Conservation (phyloP, 345 rosid genomes). For the Heritiera fomes region DNA sequence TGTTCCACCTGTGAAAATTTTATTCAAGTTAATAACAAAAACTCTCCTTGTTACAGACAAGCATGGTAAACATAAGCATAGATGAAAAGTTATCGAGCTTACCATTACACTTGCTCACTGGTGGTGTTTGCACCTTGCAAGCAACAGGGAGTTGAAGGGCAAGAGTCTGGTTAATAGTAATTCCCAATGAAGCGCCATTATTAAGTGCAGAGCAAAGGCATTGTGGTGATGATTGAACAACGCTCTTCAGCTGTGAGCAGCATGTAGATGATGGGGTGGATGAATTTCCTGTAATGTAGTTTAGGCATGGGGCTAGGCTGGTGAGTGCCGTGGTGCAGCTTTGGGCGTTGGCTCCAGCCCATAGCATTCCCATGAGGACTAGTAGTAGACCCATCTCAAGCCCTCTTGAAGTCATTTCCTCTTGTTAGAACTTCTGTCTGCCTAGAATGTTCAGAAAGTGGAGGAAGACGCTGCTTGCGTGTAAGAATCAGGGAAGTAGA, state of each 20-base stretch:
- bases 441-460: not conserved
- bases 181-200: slow-evolving; percentile 46
- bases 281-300: slow-evolving; percentile 60
- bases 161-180: slow-evolving; percentile 64
- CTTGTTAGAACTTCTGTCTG: not conserved
- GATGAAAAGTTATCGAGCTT: slow-evolving; percentile 1
- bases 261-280: slow-evolving; percentile 61
- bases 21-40: not conserved
- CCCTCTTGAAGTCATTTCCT: slow-evolving; percentile 36
- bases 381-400: slow-evolving; percentile 27
- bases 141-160: slow-evolving; percentile 65
- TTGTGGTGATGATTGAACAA: slow-evolving; percentile 59
- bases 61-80: not conserved
- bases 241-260: slow-evolving; percentile 56
- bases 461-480: not conserved
- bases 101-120: slow-evolving; percentile 50
- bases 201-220: slow-evolving; percentile 66
- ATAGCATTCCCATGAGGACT: slow-evolving; percentile 34
- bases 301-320: slow-evolving; percentile 56
- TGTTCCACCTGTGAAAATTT: not conserved
- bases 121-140: slow-evolving; percentile 62
- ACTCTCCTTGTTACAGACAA: not conserved
- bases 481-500: slow-evolving; percentile 17
- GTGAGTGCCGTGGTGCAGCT: slow-evolving; percentile 37
- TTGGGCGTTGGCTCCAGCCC: slow-evolving; percentile 36